Evolutionary conservation across 768 basidiomycete genomes (phyloP).

Genomic region (Kwoniella heveanensis): DNA sequence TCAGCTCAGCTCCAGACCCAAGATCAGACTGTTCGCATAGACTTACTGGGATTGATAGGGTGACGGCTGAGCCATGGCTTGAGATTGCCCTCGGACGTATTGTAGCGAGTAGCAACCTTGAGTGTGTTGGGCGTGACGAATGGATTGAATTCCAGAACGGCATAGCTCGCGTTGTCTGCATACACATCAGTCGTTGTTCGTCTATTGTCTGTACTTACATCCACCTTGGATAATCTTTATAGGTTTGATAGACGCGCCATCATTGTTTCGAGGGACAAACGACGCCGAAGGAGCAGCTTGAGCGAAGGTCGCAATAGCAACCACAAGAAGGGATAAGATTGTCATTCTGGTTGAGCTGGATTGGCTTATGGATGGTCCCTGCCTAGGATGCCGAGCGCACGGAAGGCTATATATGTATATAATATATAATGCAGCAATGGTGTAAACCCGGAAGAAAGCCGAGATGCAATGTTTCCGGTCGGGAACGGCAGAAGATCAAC

Average conservation of each 20-base stretch:
- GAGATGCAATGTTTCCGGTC: no score
- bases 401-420: no score
- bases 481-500: no score
- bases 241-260: not conserved
- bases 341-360: conserved; percentile 1
- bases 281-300: not conserved
- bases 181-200: not conserved
- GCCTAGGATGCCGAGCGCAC: no score
- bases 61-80: conserved; percentile 16
- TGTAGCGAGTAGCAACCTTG: conserved; percentile 9
- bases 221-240: conserved; percentile 12
- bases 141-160: conserved; percentile 13
- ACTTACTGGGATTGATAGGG: conserved; percentile 11
- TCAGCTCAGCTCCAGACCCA: no score
- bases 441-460: no score
- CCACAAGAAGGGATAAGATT: not conserved
- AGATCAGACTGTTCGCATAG: no score
- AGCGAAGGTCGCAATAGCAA: conserved; percentile 1
- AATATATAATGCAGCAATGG: no score
- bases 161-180: conserved; percentile 8
- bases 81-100: conserved; percentile 11
- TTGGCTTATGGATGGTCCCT: no score
- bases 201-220: conserved; percentile 2
- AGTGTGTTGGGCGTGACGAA: conserved; percentile 9
- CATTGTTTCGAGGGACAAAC: conserved; percentile 4